These are phyloP conservation scores for Diutina neorugosa DNA, from an alignment of 1,139 yeast species.

Conservation along the genomic window DNA sequence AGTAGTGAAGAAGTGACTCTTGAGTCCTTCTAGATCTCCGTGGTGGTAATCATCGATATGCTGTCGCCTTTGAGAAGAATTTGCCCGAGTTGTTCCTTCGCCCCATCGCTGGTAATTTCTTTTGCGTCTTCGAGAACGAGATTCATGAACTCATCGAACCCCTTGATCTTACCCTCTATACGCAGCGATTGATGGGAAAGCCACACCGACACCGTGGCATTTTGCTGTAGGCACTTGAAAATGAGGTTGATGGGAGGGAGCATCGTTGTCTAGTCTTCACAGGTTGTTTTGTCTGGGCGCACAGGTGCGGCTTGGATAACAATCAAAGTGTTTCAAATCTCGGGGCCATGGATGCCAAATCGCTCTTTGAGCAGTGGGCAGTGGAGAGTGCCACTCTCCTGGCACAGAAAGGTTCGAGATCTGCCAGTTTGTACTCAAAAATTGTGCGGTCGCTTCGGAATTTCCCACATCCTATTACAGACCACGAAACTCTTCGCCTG, in stretches of 20 bases:
- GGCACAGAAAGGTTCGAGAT: conserved; percentile 26
- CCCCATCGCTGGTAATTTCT: conserved; percentile 43
- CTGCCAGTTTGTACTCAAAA: conserved; percentile 31
- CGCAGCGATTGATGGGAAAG: conserved; percentile 73
- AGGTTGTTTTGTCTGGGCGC: neutral
- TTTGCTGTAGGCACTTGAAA: conserved; percentile 78
- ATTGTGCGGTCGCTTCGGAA: conserved; percentile 36
- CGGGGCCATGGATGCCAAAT: conserved; percentile 20
- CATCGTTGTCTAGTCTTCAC: conserved; percentile 16
- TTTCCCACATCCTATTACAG: conserved; percentile 28
- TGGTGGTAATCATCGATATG: conserved; percentile 61
- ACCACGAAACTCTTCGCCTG: conserved; percentile 38
- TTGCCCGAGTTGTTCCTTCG: conserved; percentile 30
- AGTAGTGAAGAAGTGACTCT: too few species aligned
- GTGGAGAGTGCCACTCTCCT: conserved; percentile 34
- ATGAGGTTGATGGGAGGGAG: conserved; percentile 88
- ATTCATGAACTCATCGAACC: conserved; percentile 98
- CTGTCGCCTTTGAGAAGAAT: conserved; percentile 88
- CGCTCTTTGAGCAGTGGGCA: conserved; percentile 40
- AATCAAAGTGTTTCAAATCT: neutral
- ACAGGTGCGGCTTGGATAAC: neutral
- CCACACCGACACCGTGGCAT: conserved; percentile 74
- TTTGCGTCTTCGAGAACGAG: conserved; percentile 84
- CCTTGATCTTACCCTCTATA: conserved; percentile 75
- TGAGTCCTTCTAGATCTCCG: neutral